Evolutionary conservation across 176 grass and related monocot genomes (phyloP), one percentile per base, ranked within the genome.

Genomic region (Avena atlantica): DNA sequence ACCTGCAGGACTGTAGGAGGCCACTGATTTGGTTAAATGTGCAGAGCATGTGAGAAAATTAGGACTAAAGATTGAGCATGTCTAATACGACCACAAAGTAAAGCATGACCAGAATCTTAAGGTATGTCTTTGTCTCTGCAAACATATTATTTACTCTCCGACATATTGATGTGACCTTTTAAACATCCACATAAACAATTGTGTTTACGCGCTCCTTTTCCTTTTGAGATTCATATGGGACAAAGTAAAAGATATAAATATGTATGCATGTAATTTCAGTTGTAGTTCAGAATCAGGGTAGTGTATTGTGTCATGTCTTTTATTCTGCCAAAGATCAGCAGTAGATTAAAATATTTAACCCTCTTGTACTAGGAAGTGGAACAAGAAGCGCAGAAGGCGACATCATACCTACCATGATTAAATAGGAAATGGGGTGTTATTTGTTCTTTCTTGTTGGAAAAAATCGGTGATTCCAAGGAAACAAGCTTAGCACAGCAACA

Each of bases 331-430:
- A 68, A 40, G 15, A 69, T 17, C 15, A 69, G 14, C 15, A 69
- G 29, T 69, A 69, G 15, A 69, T 31, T 69, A 69, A 69, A 69
- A 34, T 69, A 40, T 69, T 15, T 37, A 69, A 40, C 27, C 15
- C 64, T 67, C 73, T 76, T 76, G 73, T 24, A 53, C 73, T 76
- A 76, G 6, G 47, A 76, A 76, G 15, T 76, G 73, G 73, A 76
- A 76, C 73, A 76, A 76, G 73, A 53, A 76, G 48, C 31, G 53
- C 66, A 69, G 66, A 69, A 69, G 31, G 73, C 31, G 47, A 76
- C 73, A 76, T 76, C 73, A 16, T 53, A 17, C 73, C 73, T 53
- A 17, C 73, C 73, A 40, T 53, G 48, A 4, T 29, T 76, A 24
- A 76, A 31, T 76, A 76, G 3, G 23, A 76, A 29, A 76, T 29